Conservation (phyloP, 2,329 filamentous ascomycete genomes). For the Rutstroemia sp. region DNA sequence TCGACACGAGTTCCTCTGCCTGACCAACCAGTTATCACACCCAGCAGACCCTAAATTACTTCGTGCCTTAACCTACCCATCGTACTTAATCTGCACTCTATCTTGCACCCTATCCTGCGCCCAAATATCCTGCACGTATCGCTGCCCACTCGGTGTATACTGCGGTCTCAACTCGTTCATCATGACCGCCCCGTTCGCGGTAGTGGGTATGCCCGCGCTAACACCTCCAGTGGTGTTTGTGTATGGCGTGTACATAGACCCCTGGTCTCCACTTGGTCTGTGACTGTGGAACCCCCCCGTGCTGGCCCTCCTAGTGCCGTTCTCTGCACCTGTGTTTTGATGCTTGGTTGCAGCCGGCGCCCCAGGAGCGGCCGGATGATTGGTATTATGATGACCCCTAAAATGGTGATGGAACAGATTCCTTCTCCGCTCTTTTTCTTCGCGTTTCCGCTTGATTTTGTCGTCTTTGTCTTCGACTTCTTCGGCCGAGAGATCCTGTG, state of each 20-base stretch:
- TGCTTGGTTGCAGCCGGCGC: neutral
- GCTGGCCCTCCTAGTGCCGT: neutral
- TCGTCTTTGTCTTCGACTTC: neutral
- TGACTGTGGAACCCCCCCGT: neutral
- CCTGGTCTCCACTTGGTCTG: neutral
- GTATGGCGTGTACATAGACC: neutral
- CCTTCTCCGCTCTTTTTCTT: neutral
- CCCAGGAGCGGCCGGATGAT: no score
- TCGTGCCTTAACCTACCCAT: no score
- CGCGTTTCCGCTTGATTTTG: neutral
- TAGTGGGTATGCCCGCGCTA: neutral
- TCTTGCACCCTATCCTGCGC: neutral
- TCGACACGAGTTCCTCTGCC: no score
- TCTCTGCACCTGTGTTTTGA: neutral
- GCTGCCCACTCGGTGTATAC: neutral
- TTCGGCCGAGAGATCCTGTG: constrained; percentile 20
- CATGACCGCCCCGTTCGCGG: neutral
- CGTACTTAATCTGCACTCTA: neutral
- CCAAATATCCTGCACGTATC: neutral
- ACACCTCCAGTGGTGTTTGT: neutral
- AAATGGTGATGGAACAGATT: neutral
- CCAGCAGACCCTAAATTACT: no score
- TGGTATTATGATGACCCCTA: no score
- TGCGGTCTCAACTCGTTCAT: neutral
- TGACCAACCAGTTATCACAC: no score